Evolutionary conservation across 768 basidiomycete species (phyloP), one percentile per base, ranked within the genome.

Genomic region (Sporobolomyces pararoseus): DNA sequence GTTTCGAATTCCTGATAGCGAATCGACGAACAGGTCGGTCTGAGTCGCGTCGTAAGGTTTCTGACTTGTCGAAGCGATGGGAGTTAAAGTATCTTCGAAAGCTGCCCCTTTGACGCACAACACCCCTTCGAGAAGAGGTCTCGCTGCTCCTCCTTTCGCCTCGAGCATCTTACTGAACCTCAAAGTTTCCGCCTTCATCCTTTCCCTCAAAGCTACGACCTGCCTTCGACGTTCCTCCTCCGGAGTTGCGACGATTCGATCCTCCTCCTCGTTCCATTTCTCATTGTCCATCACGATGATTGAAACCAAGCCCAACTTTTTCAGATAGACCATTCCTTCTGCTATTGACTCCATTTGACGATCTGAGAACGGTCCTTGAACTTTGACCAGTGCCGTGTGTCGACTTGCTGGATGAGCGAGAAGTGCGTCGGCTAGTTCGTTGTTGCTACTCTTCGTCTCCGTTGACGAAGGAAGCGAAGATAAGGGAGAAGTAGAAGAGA

Each of bases 241-340:
- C 25, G 52, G 51, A 23, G 68, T 51, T 29, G 34, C 6, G 32
- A 46, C 54, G 46, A 65, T 32, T 42, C 67, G 50, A 29, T 58
- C 34, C 49, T 86, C 85, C 68, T 86, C 84, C 37, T 86, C 85
- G 51, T 80, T 81, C 58, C 91, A 83, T 23, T 86, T 84, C 78
- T 96, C 93, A 75, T 90, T 86, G 72, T 98, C 96, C 59, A 96
- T 86, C 66, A 98, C 90, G 72, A 99, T 91, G 75, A 99, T 92
- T 72, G 89, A 89, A 75, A 97, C 90, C 25, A 99, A 84, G 2
- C 96, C 96, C 23, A 98, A 87, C 78, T 94, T 95, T 79, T 95
- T 90, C 54, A 99, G 85, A 79, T 96, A 93, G 47, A 94, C 90
- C 82, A 99, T 85, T 61, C 96, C 96, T 47, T 88, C 85, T 47